Base-by-base conservation (phyloP, 805 yeast genomes). In the Brettanomyces custersianus region DNA sequence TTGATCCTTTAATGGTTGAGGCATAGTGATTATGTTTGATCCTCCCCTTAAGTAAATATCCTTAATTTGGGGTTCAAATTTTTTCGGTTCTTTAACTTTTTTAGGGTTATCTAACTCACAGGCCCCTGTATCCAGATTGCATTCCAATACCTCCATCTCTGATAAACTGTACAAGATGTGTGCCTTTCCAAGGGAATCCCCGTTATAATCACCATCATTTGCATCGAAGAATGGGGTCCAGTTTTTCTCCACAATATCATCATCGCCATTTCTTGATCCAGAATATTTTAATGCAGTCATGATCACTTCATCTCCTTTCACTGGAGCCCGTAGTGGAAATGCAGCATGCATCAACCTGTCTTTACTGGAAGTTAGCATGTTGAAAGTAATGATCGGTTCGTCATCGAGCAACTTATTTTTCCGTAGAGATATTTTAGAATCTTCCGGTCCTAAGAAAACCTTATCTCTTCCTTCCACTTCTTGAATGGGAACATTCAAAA, bases 301-400 rank as follows among this genome's bases (percentile, higher is more conserved):
- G 5, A 40, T 30, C 29, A 50, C 46, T 8, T 41, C 28, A 4
- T 49, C 49, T 40, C 41, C 43, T 13, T 46, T 46, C 25, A 47
- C 45, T 11, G 57, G 55, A 35, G 48, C 47, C 32, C 57, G 42
- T 11, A 59, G 45, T 21, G 65, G 65, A 44, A 51, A 57, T 20
- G 51, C 52, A 1, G 54, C 51, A 44, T 54, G 52, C 59, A 60
- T 59, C 11, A 51, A 47, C 39, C 60, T 46, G 31, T 44, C 51
- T 20, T 39, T 28, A 33, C 37, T 22, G 4, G 52, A 41, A 29
- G 47, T 51, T 13, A 48, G 40, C 52, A 60, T 52, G 39, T 69
- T 70, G 51, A 60, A 70, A 3, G 68, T 46, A 15, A 71, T 54
- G 12, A 70, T 49, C 2, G 77, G 77, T 39, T 71, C 76, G 22